These are phyloP conservation scores for Chlamydomonas sphaeroides DNA, from an alignment of 139 green algal genomes.

Conservation along the genomic window DNA sequence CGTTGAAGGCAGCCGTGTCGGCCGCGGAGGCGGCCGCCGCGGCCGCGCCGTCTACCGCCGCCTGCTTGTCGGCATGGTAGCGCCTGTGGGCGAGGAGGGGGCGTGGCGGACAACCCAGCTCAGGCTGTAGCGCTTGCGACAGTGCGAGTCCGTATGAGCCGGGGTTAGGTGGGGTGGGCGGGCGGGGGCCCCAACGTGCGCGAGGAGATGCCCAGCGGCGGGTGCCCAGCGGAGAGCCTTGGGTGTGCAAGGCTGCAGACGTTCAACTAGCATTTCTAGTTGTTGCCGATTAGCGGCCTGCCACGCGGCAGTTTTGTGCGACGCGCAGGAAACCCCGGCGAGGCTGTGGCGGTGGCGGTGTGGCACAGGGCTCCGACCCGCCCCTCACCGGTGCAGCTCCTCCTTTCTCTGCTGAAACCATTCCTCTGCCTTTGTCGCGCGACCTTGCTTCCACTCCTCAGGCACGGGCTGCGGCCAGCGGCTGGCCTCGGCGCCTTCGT, in stretches of 20 bases:
- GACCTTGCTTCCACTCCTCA: conserved; percentile 2
- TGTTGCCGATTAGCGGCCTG: too few species aligned
- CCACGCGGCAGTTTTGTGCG: too few species aligned
- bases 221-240: not conserved
- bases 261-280: not conserved
- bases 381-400: not conserved
- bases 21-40: not conserved
- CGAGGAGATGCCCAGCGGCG: too few species aligned
- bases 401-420: conserved; percentile 18
- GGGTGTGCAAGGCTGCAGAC: not conserved
- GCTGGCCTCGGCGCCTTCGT: not conserved
- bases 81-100: not conserved
- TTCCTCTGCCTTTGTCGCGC: conserved; percentile 13
- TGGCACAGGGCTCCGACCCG: not conserved
- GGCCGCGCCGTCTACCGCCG: not conserved
- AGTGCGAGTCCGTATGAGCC: not conserved
- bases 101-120: too few species aligned
- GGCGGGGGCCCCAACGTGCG: too few species aligned
- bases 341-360: not conserved
- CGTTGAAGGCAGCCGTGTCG: not conserved
- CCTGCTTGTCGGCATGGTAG: not conserved
- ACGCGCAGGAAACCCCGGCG: not conserved
- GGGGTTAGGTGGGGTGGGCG: not conserved
- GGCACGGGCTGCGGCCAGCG: conserved; percentile 7
- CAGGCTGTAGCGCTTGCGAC: too few species aligned